A percentile compares a stretch with the other conserved stretches of the same genome.
phyloP scores from a whole-genome alignment of 805 yeast genomes.

The Kodamaea sagamina region DNA sequence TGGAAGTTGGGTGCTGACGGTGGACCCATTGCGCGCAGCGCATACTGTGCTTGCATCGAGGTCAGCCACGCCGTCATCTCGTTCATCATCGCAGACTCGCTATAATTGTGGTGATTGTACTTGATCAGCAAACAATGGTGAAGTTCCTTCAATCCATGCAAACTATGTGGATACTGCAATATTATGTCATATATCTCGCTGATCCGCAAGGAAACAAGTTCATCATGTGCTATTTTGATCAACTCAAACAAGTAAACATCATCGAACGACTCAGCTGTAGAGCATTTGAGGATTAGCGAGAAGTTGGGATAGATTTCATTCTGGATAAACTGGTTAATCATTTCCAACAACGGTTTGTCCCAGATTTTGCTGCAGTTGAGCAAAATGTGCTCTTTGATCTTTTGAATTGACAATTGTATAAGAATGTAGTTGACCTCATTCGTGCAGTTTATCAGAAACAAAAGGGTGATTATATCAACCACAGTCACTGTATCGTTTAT shows the following conservation, averaged over 20 bases:
- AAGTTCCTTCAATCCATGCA: slow-evolving; percentile 58
- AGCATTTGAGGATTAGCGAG: slow-evolving; percentile 18
- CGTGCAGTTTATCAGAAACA: slow-evolving; percentile 23
- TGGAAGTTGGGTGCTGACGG: slow-evolving; percentile 4
- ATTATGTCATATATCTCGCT: slow-evolving; percentile 63
- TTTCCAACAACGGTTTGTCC: slow-evolving; percentile 37
- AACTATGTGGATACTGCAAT: slow-evolving; percentile 51
- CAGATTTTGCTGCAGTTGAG: slow-evolving; percentile 36
- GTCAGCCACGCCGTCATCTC: neutral
- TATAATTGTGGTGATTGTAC: slow-evolving; percentile 14
- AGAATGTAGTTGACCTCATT: slow-evolving; percentile 30
- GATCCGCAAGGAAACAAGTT: slow-evolving; percentile 50
- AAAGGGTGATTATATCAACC: slow-evolving; percentile 8
- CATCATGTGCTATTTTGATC: slow-evolving; percentile 39
- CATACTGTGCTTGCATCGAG: neutral
- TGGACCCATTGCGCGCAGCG: too few relatives aligned
- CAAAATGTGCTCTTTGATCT: slow-evolving; percentile 35
- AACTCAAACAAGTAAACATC: slow-evolving; percentile 27
- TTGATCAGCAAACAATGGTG: slow-evolving; percentile 48
- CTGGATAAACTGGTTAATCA: slow-evolving; percentile 40
- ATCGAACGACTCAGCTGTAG: slow-evolving; percentile 12
- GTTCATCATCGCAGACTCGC: slow-evolving; percentile 1
- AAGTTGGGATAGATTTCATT: slow-evolving; percentile 41
- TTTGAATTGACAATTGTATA: slow-evolving; percentile 38
- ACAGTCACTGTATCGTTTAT: slow-evolving; percentile 2